Evolutionary conservation across 805 yeast genomes (phyloP), one percentile per base, ranked within the genome.

Genomic region (Teunomyces kruisii): DNA sequence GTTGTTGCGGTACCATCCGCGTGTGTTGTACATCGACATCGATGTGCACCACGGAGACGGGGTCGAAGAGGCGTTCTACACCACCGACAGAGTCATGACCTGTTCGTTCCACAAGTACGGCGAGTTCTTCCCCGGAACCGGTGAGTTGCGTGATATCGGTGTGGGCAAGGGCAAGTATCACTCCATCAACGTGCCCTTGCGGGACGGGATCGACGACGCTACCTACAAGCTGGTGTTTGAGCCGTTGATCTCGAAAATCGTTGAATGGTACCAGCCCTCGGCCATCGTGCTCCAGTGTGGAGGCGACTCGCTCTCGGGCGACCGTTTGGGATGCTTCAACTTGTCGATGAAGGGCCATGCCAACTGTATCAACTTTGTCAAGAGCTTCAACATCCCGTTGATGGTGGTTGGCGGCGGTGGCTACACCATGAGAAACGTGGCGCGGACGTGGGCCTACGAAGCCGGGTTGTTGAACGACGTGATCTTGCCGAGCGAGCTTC

Each of bases 371-470:
- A 83, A 85, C 55, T 92, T 81, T 67, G 89, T 91, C 42, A 87
- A 86, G 62, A 78, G 87, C 7, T 88, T 92, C 60, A 87, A 88
- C 39, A 76, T 94, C 13, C 98, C 99, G 8, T 70, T 88, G 78
- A 79, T 94, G 84, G 96, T 94, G 26, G 76, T 94, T 15, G 99
- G 99, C 32, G 99, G 99, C 40, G 99, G 99, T 55, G 99, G 99
- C 15, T 94, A 94, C 69, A 94, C 99, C 2, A 95, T 96, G 79
- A 79, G 97, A 64, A 94, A 94, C 62, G 99, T 94, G 40, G 89
- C 97, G 4, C 75, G 99, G 54, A 79, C 96, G 9, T 92, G 99
- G 98, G 81, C 96, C 2, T 91, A 77, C 59, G 99, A 94, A 67
- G 84, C 97, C 0, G 92, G 97, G 29, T 75, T 94, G 22, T 76